phyloP scores from a whole-genome alignment of 164 flowering plant genomes.

The Vitis cinerea region DNA sequence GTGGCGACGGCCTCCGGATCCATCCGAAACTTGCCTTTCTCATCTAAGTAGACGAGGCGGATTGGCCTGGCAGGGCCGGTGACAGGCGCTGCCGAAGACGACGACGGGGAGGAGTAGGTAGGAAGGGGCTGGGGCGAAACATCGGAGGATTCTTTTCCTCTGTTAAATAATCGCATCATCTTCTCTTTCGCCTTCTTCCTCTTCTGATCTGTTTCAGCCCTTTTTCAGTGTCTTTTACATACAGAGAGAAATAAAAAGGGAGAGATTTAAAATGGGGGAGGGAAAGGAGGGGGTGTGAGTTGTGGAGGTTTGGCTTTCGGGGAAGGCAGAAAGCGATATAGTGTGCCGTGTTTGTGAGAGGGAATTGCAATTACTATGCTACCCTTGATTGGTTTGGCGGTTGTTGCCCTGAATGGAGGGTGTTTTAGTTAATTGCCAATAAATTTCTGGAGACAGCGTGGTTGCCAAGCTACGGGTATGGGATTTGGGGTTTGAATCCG shows the following conservation, averaged over 20 bases:
- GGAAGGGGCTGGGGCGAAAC: slow-evolving; percentile 26
- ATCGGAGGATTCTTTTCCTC: slow-evolving; percentile 30
- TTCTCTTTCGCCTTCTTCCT: background rate
- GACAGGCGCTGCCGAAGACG: slow-evolving; percentile 27
- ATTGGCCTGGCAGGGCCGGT: slow-evolving; percentile 92
- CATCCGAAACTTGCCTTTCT: slow-evolving; percentile 88
- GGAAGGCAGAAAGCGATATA: background rate
- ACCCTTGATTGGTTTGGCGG: too few species aligned
- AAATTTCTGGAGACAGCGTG: too few species aligned
- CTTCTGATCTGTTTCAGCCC: background rate
- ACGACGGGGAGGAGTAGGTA: slow-evolving; percentile 17
- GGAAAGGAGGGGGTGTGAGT: slow-evolving; percentile 15
- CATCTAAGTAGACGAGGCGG: slow-evolving; percentile 85
- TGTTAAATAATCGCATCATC: slow-evolving; percentile 42
- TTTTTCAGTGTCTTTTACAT: background rate
- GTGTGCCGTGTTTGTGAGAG: background rate
- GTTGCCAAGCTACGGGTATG: too few species aligned
- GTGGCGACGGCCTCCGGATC: slow-evolving; percentile 94
- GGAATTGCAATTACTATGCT: too few species aligned
- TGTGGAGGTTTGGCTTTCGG: background rate
- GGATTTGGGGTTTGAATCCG: too few species aligned
- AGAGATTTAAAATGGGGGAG: slow-evolving; percentile 25
- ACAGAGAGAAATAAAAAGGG: background rate
- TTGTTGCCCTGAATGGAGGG: too few species aligned
- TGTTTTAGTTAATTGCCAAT: too few species aligned